Evolutionary conservation across 2,329 filamentous ascomycete genomes (phyloP), one percentile per base, ranked within the genome.

Genomic region (Aspergillus sclerotialis): DNA sequence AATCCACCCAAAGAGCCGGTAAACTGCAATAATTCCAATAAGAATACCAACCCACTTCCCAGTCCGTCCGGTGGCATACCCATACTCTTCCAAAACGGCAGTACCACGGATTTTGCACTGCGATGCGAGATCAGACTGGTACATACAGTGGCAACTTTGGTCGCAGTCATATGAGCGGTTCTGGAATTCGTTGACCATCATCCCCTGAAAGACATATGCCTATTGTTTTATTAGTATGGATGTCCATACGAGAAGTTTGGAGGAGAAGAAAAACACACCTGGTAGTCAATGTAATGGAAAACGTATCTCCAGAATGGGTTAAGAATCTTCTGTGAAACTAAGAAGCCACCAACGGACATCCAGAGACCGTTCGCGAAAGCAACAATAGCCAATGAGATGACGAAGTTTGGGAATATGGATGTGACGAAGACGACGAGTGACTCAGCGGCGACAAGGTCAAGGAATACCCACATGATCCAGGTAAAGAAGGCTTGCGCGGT

Each of bases 101-200:
- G 71, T 75, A 0, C 86, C 87, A 3, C 73, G 70, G 44, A 92
- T 85, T 58, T 76, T 64, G 50, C 87, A 88, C 54, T 83, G 61
- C 19, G 66, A 53, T 26, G 72, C 73, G 38, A 88, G 55, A 41
- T 72, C 68, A 5, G 74, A 81, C 24, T 71, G 60, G 57, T 82
- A 92, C 75, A 85, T 82, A 64, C 86, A 93, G 26, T 71, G 69
- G 47, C 78, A 87, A 0, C 59, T 60, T 0, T 53, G 40, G 42
- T 69, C 61, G 53, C 84, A 90, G 3, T 61, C 56, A 56, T 84
- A 93, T 3, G 65, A 71, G 10, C 84, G 68, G 12, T 73, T 45
- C 1, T 67, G 65, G 56, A 94, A 92, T 63, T 94, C 84, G 52
- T 92, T 93, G 34, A 90, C 79, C 84, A 93, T 92, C 86, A 94